A percentile compares a stretch with the other conserved stretches of the same genome.
Conservation (phyloP, 2,329 filamentous ascomycete species). For the Cordyceps cateniannulata region DNA sequence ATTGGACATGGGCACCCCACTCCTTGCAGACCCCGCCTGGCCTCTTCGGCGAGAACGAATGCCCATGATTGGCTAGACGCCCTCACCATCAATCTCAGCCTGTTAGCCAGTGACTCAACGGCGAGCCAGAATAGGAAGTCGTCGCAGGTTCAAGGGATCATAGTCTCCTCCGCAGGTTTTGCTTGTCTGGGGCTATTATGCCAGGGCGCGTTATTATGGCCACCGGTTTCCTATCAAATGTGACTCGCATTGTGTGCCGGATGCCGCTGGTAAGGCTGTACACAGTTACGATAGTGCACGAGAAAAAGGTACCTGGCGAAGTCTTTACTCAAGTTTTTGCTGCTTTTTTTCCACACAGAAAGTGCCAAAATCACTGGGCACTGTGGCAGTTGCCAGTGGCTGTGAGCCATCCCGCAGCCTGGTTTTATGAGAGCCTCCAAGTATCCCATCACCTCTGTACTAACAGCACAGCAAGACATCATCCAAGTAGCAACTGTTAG, state of each 20-base stretch:
- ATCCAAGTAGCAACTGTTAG: neutral
- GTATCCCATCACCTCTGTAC: neutral
- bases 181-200: neutral
- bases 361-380: neutral
- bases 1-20: conserved; percentile 6
- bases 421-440: neutral
- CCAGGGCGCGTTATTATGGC: neutral
- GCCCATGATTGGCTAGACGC: neutral
- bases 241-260: neutral
- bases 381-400: neutral
- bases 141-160: neutral
- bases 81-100: neutral
- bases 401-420: neutral
- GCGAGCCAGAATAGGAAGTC: conserved; percentile 5
- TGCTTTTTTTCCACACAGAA: neutral
- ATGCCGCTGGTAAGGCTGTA: neutral
- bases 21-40: neutral
- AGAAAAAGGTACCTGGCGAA: neutral
- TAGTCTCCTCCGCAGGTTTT: neutral
- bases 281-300: neutral
- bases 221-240: neutral
- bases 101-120: conserved; percentile 10
- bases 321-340: too few species aligned
- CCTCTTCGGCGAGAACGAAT: conserved; percentile 15
- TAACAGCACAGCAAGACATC: neutral